Evolutionary conservation across 2,329 filamentous ascomycete species (phyloP), one percentile per base, ranked within the genome.

Genomic region (Hortaea werneckii): DNA sequence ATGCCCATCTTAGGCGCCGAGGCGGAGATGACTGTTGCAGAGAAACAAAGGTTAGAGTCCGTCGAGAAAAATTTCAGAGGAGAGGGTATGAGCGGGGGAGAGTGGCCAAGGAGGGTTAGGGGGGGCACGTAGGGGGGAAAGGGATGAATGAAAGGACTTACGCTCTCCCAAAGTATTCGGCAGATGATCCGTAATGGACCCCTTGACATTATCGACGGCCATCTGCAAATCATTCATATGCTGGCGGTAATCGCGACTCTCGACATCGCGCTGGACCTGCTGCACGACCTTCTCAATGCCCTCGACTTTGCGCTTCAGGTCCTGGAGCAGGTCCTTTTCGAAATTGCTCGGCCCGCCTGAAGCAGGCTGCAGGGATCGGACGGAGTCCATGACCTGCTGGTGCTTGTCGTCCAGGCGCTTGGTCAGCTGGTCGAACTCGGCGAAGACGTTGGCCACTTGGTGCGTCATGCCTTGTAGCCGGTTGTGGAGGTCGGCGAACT

Each of bases 401-500:
- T 80, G 74, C 42, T 76, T 74, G 56, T 75, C 66, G 58, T 82
- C 76, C 53, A 72, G 67, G 34, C 75, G 64, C 47, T 69, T 67
- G 42, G 73, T 67, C 46, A 77, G 65, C 35, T 70, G 64, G 8
- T 74, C 69, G 37, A 83, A 65, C 46, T 78, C 68, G 37, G 73
- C 74, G 64, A 79, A 80, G 46, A 87, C 71, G 54, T 74, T 75
- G 13, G 74, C 73, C 37, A 87, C 68, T 58, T 84, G 80, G 65
- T 87, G 81, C 64, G 79, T 80, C 48, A 87, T 72, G 55, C 72
- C 74, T 64, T 89, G 87, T 12, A 96, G 71, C 29, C 88, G 84
- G 69, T 84, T 84, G 71, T 94, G 84, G 10, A 96, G 75, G 62
- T 95, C 89, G 30, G 76, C 75, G 61, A 95, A 90, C 65, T 95